phyloP scores from a whole-genome alignment of 2,329 filamentous ascomycete species.

The Aciculosporium take region DNA sequence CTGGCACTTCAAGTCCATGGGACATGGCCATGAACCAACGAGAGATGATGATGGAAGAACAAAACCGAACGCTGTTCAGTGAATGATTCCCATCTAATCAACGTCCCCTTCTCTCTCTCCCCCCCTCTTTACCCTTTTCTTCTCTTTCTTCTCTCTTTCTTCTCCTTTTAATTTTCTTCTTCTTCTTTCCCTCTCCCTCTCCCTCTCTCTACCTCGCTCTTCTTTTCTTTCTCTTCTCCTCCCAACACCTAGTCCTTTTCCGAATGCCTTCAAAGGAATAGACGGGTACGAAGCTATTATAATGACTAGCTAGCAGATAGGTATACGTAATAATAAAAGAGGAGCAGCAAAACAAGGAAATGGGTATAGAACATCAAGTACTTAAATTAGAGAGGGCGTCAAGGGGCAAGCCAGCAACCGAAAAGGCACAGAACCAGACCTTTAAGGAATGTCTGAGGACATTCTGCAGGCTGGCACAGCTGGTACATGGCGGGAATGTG shows the following conservation, averaged over 20 bases:
- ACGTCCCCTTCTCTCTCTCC: neutral
- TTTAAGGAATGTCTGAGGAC: conserved; percentile 1
- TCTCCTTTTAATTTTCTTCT: neutral
- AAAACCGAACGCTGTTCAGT: neutral
- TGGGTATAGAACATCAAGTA: neutral
- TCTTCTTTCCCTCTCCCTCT: neutral
- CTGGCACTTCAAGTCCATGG: neutral
- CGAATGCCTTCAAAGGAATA: neutral
- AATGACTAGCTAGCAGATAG: neutral
- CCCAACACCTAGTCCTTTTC: neutral
- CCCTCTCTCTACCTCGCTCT: neutral
- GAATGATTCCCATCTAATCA: neutral
- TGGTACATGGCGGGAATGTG: neutral
- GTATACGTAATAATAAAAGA: neutral
- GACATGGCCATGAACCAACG: neutral
- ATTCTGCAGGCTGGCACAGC: neutral
- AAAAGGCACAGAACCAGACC: neutral
- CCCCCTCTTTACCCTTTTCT: neutral
- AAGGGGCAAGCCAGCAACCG: neutral
- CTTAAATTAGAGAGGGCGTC: neutral
- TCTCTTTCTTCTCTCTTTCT: neutral
- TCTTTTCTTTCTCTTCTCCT: neutral
- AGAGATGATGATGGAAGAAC: neutral
- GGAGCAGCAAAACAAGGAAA: neutral
- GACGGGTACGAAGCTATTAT: conserved; percentile 1